phyloP scores from a whole-genome alignment of 129 eudicot species.

The Saposhnikovia divaricata region DNA sequence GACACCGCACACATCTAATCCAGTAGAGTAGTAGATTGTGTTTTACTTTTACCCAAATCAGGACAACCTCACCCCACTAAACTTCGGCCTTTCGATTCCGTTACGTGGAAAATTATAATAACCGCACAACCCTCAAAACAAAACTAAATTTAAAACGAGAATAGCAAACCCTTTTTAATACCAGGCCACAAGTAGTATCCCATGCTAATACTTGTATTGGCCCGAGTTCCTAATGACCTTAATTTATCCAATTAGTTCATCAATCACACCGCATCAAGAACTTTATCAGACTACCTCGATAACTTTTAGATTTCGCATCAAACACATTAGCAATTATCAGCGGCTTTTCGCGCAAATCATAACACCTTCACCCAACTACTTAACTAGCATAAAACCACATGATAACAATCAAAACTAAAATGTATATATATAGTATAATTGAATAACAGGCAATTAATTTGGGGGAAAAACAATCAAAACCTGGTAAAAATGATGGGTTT shows the following conservation, averaged over 20 bases:
- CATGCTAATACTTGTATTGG: too few species aligned
- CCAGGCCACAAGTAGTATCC: too few species aligned
- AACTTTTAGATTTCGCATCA: not conserved
- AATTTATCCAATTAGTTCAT: too few species aligned
- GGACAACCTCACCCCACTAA: too few species aligned
- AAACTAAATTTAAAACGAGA: not conserved
- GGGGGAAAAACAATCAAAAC: slow-evolving; percentile 14
- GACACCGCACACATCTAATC: not conserved
- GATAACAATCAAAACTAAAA: not conserved
- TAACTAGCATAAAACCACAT: not conserved
- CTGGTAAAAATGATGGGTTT: slow-evolving; percentile 52
- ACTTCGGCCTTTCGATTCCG: too few species aligned
- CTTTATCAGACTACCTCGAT: too few species aligned
- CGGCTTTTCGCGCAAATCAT: too few species aligned
- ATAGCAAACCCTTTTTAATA: too few species aligned
- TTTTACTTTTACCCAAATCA: not conserved
- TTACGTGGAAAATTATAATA: too few species aligned
- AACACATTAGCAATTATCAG: not conserved
- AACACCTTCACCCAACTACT: not conserved
- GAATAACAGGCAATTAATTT: not conserved
- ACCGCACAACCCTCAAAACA: too few species aligned
- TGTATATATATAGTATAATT: not conserved
- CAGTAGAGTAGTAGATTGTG: too few species aligned
- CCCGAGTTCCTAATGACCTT: too few species aligned
- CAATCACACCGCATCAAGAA: not conserved